A percentile compares a stretch with the other conserved stretches of the same genome.
These are phyloP conservation scores for Candida labiduridarum DNA, from an alignment of 1,139 yeast genomes.

Conservation along the genomic window DNA sequence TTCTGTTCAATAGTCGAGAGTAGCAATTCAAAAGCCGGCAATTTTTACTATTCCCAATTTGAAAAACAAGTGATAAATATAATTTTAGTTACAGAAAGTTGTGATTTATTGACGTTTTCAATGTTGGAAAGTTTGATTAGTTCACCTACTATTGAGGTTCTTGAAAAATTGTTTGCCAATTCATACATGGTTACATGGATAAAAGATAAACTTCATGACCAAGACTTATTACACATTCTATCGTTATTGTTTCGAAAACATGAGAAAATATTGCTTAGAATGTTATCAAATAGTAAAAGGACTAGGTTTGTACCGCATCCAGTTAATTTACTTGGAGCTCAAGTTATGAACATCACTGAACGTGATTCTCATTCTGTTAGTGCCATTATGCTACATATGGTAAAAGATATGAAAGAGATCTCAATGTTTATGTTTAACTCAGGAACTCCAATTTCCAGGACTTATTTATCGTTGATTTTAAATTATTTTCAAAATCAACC, in stretches of 20 bases:
- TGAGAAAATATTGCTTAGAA: constrained; percentile 8
- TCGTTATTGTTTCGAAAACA: constrained; percentile 7
- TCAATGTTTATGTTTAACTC: constrained; percentile 7
- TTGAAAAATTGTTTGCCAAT: constrained; percentile 9
- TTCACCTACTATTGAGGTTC: neutral
- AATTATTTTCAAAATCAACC: constrained; percentile 14
- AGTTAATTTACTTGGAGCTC: constrained; percentile 7
- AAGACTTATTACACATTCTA: constrained; percentile 5
- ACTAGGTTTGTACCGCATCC: neutral
- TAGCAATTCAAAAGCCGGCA: constrained; percentile 7
- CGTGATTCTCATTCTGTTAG: neutral
- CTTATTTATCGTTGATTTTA: constrained; percentile 8
- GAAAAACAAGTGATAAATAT: constrained; percentile 13
- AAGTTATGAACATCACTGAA: constrained; percentile 9
- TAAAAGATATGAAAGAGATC: constrained; percentile 7
- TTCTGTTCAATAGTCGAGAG: constrained; percentile 9
- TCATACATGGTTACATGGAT: constrained; percentile 5
- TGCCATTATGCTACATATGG: neutral
- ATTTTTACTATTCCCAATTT: constrained; percentile 9
- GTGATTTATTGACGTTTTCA: constrained; percentile 7
- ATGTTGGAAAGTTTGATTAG: constrained; percentile 6
- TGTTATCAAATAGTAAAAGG: neutral
- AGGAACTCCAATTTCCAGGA: constrained; percentile 1
- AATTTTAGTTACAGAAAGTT: constrained; percentile 8
- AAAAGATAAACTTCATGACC: neutral